A percentile compares a stretch with the other conserved stretches of the same genome.
These are phyloP conservation scores for Candida odintsovae DNA, from an alignment of 805 yeast species.

Conservation along the genomic window DNA sequence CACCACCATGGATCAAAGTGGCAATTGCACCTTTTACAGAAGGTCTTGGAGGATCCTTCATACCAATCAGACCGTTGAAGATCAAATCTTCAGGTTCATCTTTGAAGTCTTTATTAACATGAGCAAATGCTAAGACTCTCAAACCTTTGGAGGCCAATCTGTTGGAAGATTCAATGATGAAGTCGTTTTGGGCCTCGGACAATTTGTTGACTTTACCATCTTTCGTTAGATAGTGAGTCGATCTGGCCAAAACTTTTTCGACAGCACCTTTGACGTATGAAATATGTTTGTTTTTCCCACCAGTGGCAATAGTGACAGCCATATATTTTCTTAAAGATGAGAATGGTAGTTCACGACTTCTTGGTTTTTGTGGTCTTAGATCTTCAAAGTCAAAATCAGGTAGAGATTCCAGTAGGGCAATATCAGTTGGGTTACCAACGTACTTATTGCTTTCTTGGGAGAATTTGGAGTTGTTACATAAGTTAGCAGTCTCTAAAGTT, in stretches of 20 bases:
- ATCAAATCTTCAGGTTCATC: constrained; percentile 52
- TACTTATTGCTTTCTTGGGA: constrained; percentile 63
- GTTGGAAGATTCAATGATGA: constrained; percentile 46
- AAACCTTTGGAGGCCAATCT: constrained; percentile 76
- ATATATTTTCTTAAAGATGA: constrained; percentile 79
- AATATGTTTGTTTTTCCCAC: constrained; percentile 48
- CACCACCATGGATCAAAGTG: constrained; percentile 83
- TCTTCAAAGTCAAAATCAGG: constrained; percentile 70
- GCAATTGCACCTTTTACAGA: constrained; percentile 73
- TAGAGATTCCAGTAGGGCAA: constrained; percentile 77
- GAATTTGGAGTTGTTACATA: constrained; percentile 71
- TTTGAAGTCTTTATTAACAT: constrained; percentile 33
- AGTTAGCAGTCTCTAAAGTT: constrained; percentile 58
- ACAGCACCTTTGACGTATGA: constrained; percentile 87
- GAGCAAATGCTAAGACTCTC: constrained; percentile 80
- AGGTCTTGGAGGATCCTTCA: constrained; percentile 97
- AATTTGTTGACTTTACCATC: constrained; percentile 57
- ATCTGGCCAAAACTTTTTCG: constrained; percentile 61
- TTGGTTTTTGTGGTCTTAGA: constrained; percentile 49
- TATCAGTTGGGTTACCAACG: constrained; percentile 92
- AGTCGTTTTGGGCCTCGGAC: constrained; percentile 31
- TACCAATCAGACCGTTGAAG: constrained; percentile 85
- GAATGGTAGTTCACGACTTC: constrained; percentile 76
- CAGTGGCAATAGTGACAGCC: constrained; percentile 71
- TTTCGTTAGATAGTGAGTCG: constrained; percentile 52